phyloP scores from a whole-genome alignment of 768 basidiomycete species.

The Leccinum boreale region DNA sequence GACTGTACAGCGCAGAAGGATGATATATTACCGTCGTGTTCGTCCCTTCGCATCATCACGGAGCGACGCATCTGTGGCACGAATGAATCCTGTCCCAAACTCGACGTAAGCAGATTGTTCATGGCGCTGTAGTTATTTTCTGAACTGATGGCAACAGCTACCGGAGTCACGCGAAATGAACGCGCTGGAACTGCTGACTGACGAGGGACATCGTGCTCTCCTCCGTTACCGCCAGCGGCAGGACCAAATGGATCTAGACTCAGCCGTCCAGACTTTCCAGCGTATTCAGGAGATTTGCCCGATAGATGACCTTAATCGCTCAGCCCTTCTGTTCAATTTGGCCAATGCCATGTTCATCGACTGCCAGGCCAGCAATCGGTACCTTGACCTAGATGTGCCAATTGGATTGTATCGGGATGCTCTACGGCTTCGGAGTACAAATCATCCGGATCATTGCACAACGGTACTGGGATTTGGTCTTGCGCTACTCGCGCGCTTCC shows the following conservation, averaged over 20 bases:
- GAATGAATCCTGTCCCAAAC: too few species aligned
- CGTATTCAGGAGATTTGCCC: background rate
- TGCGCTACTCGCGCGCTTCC: too few species aligned
- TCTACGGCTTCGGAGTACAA: background rate
- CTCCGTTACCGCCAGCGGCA: background rate
- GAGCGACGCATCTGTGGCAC: too few species aligned
- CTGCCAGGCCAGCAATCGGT: background rate
- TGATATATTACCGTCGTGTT: too few species aligned
- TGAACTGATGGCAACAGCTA: too few species aligned
- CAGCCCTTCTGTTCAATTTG: background rate
- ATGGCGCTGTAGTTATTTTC: too few species aligned
- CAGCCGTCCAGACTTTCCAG: background rate
- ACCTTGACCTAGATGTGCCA: background rate
- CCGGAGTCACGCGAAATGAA: background rate
- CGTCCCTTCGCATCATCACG: too few species aligned
- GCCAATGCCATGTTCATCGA: background rate
- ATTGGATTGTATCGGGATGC: background rate
- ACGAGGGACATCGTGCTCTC: background rate
- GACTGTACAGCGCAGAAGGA: too few species aligned
- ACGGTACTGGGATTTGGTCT: too few species aligned
- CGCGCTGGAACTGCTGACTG: background rate
- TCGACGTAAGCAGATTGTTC: too few species aligned
- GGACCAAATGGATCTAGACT: background rate
- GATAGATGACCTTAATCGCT: too few species aligned
- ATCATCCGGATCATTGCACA: background rate